Evolutionary conservation across 2,329 filamentous ascomycete species (phyloP).

Genomic region (Sporothrix variecibatus): DNA sequence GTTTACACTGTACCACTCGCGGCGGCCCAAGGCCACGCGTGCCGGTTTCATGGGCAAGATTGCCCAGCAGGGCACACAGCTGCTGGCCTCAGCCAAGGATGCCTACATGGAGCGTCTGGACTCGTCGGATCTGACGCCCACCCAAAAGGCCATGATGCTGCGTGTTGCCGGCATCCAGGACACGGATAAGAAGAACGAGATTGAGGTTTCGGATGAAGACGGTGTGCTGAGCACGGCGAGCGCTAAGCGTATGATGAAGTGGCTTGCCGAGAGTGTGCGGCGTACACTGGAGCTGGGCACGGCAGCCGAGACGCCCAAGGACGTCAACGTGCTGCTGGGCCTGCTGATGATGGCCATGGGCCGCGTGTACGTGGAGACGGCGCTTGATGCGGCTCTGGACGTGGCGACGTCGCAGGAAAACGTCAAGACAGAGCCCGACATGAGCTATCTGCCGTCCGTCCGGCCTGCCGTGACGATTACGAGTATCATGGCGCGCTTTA

Average conservation of each 20-base stretch:
- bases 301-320: slow-evolving; percentile 86
- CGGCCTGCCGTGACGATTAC: slow-evolving; percentile 84
- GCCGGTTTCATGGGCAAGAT: slow-evolving; percentile 85
- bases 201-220: slow-evolving; percentile 88
- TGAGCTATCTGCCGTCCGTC: slow-evolving; percentile 77
- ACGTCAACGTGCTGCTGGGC: slow-evolving; percentile 81
- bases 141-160: slow-evolving; percentile 88
- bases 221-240: slow-evolving; percentile 79
- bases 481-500: slow-evolving; percentile 90
- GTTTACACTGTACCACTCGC: slow-evolving; percentile 91
- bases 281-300: slow-evolving; percentile 88
- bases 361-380: slow-evolving; percentile 72
- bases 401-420: slow-evolving; percentile 75
- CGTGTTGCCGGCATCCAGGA: slow-evolving; percentile 83
- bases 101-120: slow-evolving; percentile 88
- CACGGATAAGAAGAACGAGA: slow-evolving; percentile 76
- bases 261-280: slow-evolving; percentile 93
- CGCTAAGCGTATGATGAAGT: slow-evolving; percentile 97
- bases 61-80: slow-evolving; percentile 84
- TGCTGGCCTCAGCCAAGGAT: slow-evolving; percentile 85
- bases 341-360: slow-evolving; percentile 86
- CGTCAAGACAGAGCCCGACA: slow-evolving; percentile 80
- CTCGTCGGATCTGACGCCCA: slow-evolving; percentile 81
- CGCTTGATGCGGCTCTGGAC: slow-evolving; percentile 70
- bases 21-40: slow-evolving; percentile 82